Evolutionary conservation across 495 filamentous ascomycete genomes (phyloP), one percentile per base, ranked within the genome.

Genomic region (Mycothermus thermophilus): DNA sequence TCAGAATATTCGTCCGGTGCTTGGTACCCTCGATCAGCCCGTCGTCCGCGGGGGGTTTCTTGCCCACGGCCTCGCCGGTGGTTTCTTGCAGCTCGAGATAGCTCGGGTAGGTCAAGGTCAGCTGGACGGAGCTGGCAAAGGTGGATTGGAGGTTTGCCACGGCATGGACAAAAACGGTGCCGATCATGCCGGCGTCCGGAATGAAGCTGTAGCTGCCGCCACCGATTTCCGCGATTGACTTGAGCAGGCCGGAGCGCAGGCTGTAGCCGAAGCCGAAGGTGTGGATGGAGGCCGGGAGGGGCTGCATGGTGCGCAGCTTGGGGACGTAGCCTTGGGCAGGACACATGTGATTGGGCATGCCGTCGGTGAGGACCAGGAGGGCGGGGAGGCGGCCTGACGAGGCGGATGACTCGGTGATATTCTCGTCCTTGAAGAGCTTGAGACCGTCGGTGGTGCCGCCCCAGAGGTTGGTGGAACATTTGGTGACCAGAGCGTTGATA

Each of bases 191-290:
- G 0, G 59, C 59, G 30, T 68, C 63, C 0, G 62, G 59, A 14
- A 68, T 66, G 26, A 64, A 66, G 8, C 60, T 50, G 27, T 60
- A 68, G 50, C 58, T 63, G 5, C 64, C 64, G 0, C 51, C 48
- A 4, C 56, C 44, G 11, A 58, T 24, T 35, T 66, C 64, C 9
- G 62, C 53, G 25, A 68, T 58, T 7, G 60, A 60, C 37, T 64
- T 63, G 14, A 68, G 44, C 32, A 66, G 41, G 0, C 58, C 63
- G 0, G 62, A 64, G 13, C 40, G 20, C 3, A 66, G 44, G 1
- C 27, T 40, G 21, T 60, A 62, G 3, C 63, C 63, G 32, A 68
- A 68, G 4, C 63, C 64, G 40, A 68, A 66, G 0, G 64, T 68
- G 35, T 66, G 55, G 12, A 66, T 58, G 3, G 51, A 50, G 3